phyloP scores from a whole-genome alignment of 208 protist genomes.

The Novymonas esmeraldas region DNA sequence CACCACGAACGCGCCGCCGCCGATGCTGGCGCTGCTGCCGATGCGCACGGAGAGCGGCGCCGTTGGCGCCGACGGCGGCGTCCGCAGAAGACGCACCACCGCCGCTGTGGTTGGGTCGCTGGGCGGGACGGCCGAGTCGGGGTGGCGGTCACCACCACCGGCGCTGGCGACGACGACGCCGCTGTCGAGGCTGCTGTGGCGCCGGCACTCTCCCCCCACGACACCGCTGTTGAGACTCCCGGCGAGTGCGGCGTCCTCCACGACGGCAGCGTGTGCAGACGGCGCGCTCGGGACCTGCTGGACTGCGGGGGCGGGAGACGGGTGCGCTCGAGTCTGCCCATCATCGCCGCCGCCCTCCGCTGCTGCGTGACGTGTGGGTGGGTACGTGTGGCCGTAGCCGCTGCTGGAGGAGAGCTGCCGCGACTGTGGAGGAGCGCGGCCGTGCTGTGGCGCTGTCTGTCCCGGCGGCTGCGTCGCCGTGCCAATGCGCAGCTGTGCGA shows the following conservation, averaged over 20 bases:
- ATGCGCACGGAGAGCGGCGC: constrained; percentile 7
- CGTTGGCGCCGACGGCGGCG: constrained; percentile 14
- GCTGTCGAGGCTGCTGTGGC: neutral
- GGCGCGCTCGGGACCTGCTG: too few species aligned
- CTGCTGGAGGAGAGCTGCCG: constrained; percentile 5
- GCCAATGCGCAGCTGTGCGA: constrained; percentile 1
- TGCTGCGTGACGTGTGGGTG: neutral
- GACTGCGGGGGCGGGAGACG: too few species aligned
- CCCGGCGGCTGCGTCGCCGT: constrained; percentile 1
- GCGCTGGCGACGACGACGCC: neutral
- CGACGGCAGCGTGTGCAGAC: too few species aligned
- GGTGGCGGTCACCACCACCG: neutral
- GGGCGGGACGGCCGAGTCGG: too few species aligned
- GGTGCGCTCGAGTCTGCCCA: constrained; percentile 1
- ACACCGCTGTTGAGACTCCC: too few species aligned
- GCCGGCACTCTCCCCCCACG: too few species aligned
- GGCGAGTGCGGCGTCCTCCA: too few species aligned
- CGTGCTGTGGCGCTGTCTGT: neutral
- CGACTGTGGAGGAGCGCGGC: neutral
- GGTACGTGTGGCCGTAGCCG: constrained; percentile 7
- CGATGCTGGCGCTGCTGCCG: constrained; percentile 3
- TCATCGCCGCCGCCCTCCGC: neutral
- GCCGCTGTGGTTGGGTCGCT: neutral
- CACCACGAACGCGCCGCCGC: too few species aligned
- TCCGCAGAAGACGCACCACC: neutral